Evolutionary conservation across 352 stramenopile genomes (phyloP), one percentile per base, ranked within the genome.

Genomic region (Thraustotheca clavata): DNA sequence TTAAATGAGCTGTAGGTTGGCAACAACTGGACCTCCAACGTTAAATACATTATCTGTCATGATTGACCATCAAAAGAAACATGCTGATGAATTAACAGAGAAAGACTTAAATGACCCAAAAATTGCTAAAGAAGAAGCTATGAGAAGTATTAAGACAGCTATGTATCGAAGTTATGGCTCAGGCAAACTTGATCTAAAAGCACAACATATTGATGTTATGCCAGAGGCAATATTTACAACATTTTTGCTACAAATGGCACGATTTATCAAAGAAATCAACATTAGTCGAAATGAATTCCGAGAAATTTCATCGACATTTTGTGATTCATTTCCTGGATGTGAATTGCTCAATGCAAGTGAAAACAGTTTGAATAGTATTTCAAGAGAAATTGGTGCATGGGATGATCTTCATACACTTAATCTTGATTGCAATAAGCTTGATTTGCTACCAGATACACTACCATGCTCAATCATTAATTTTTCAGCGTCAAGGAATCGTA

Each of bases 201-300:
- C 76, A 2, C 49, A 88, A 8, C 79, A 84, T 34, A 74, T 91
- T 27, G 73, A 85, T 1, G 72, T 82, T 47, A 76, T 89, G 34
- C 80, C 82, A 16, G n/a, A 60, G 0, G 60, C 78, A 18, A 72
- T 91, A 0, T 86, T 74, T 33, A 73, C 74, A n/a, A 88, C 79
- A 0, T 69, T 91, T 52, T 49, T 89, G 39, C 36, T 86, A 34
- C 82, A 91, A 54, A 70, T 91, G 36, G 80, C 77, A 7, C 73
- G 79, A 6, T 71, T 78, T 20, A 80, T 91, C 33, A 62, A 60
- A 11, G 75, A 70, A 5, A 71, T 91, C 3, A 89, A 91, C 50
- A 50, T 89, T 3, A 84, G 77, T 60, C 80, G 75, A 33, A 91
- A 91, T 55, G 74, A 77, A 22, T 66, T 91, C 3, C 79, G 80